Evolutionary conservation across 345 rosid species (phyloP), one percentile per base, ranked within the genome.

Genomic region (Linum lewisii): DNA sequence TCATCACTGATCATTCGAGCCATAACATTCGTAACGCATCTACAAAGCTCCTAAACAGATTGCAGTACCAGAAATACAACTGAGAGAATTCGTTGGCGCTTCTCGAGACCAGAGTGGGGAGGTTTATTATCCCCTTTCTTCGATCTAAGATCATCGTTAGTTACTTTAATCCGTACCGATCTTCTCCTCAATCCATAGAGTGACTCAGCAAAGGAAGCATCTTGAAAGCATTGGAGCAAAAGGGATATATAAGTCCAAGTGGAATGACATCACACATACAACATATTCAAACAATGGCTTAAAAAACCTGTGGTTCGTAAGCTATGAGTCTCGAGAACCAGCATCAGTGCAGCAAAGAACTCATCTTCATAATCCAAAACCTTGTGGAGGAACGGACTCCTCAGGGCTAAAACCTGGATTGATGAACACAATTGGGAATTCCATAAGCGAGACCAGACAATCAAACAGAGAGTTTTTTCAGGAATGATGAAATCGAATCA

Each of bases 151-250:
- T 67, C 74, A 71, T 72, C 81, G 76, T 72, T 81, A 67, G 67
- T 75, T 62, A 65, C 68, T 71, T 64, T 81, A 66, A 93, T 76
- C 63, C 69, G 81, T 69, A 71, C 82, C 6, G 90, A 76, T 79
- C 92, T 82, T 75, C 99, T 90, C 73, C 99, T 79, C 77, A 93
- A 77, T 47, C 99, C 99, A 77, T 93, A 93, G 29, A 93, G 79
- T 52, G 97, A 85, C 66, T 90, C 99, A 45, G 99, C 73, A 76
- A 93, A 93, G 14, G 97, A 93, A 73, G 95, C 97, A 81, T 93
- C 99, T 93, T 82, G 54, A 73, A 36, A 61, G 71, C 51, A 71
- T 68, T 24, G 45, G 32, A 21, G 22, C 20, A 53, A 11, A 19
- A 10, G 24, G 4, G 19, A n/a, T 22, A 53, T 24, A 53, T 24